Conservation (phyloP, 2,329 filamentous ascomycete genomes). For the Ophiosphaerella korrae region DNA sequence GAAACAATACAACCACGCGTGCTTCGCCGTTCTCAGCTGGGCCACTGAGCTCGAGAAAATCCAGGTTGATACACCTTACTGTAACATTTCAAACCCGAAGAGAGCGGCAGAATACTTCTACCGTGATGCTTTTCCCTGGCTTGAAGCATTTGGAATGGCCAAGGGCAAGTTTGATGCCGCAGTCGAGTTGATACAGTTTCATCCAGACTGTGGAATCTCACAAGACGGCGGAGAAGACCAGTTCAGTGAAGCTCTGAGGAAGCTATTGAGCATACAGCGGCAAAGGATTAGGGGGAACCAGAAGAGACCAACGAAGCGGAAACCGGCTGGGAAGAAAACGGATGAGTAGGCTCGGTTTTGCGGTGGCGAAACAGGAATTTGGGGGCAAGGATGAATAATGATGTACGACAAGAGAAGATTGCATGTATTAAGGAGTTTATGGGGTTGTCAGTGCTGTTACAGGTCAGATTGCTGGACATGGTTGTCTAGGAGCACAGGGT, state of each 20-base stretch:
- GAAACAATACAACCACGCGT: constrained; percentile 42
- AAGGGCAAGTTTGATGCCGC: constrained; percentile 38
- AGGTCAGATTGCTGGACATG: too few species aligned
- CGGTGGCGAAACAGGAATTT: too few species aligned
- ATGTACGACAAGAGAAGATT: too few species aligned
- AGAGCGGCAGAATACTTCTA: constrained; percentile 37
- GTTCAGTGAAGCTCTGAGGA: constrained; percentile 26
- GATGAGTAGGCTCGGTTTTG: background rate
- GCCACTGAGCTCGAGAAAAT: constrained; percentile 38
- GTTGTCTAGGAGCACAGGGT: too few species aligned
- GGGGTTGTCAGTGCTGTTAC: too few species aligned
- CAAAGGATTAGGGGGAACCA: constrained; percentile 1
- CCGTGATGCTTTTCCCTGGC: constrained; percentile 44
- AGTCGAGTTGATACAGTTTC: constrained; percentile 28
- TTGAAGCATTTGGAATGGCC: constrained; percentile 38
- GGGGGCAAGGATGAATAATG: too few species aligned
- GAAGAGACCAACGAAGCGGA: background rate
- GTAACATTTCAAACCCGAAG: constrained; percentile 5
- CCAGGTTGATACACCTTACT: constrained; percentile 21
- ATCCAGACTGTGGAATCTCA: background rate
- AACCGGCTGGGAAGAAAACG: background rate
- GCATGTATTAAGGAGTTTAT: too few species aligned
- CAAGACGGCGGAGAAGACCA: constrained; percentile 3
- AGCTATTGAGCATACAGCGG: constrained; percentile 4
- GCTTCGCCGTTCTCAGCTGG: constrained; percentile 35